Base-by-base conservation (phyloP, 108 stramenopile species). In the Stephanodiscus minutulus region DNA sequence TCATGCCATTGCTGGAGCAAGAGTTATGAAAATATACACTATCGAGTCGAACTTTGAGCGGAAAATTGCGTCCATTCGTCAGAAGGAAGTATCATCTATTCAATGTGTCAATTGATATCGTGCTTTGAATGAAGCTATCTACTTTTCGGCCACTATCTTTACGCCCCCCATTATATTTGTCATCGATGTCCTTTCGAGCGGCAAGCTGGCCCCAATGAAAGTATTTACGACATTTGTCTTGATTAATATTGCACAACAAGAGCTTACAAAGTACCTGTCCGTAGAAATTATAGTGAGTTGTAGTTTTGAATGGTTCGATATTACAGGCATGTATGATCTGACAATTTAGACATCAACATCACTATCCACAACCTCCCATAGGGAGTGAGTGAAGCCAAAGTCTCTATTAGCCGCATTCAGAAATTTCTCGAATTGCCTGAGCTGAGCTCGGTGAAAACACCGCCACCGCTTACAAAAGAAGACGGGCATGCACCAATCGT, bases 21-120 rank as follows among this genome's bases (percentile, higher is more conserved):
- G 95, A n/a, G 83, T 94, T 7, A 87, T 96, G 86, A 96, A 96
- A 61, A 89, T 92, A 88, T 65, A 63, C 20, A 92, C 87, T 0
- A 91, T 84, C 80, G 95, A 96, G 81, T 54, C 70, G 3, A 73
- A 85, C 33, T 94, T 94, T 70, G 70, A 84, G 50, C 75, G 87
- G 28, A 83, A 90, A 44, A 94, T 96, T 62, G 63, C 73, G 27
- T 37, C 50, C 0, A 81, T 90, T n/a, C 77, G 97, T 49, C 57
- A 65, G 7, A 53, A 76, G 17, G 96, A 98, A 70, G 63, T 90
- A 5, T 54, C 68, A 5, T 79, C 87, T 64, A 87, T 98, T 22
- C 63, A 71, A 27, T 63, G 70, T 55, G 94, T 95, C 17, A 92
- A 84, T 59, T 50, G 61, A 5, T 80, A 44, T 82, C 88, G 68